Conservation (phyloP, 2,329 filamentous ascomycete genomes). For the Ceratocystis diversiconidia region DNA sequence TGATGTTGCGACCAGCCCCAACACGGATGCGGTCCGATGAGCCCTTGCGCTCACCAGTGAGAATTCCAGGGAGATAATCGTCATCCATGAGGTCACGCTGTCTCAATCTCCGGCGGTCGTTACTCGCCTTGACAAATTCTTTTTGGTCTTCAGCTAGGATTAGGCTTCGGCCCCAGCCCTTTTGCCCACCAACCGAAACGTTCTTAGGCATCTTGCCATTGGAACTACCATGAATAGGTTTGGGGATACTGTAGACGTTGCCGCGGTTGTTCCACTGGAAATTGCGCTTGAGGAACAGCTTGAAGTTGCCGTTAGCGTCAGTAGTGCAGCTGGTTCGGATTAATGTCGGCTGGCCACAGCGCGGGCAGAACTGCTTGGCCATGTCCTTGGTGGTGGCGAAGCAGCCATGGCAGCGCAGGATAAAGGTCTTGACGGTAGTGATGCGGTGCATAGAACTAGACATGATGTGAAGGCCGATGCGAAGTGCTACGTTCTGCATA, state of each 20-base stretch:
- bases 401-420: slow-evolving; percentile 86
- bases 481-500: slow-evolving; percentile 91
- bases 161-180: slow-evolving; percentile 71
- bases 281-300: slow-evolving; percentile 78
- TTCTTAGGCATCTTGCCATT: slow-evolving; percentile 58
- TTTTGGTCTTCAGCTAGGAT: slow-evolving; percentile 93
- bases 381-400: slow-evolving; percentile 76
- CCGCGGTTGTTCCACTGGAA: slow-evolving; percentile 94
- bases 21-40: slow-evolving; percentile 57
- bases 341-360: slow-evolving; percentile 77
- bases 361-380: slow-evolving; percentile 79
- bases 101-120: slow-evolving; percentile 50
- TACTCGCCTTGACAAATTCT: slow-evolving; percentile 58
- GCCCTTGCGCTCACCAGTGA: slow-evolving; percentile 62
- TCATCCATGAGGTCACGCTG: slow-evolving; percentile 85
- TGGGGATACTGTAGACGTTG: slow-evolving; percentile 84
- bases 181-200: slow-evolving; percentile 57
- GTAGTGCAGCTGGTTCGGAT: slow-evolving; percentile 78
- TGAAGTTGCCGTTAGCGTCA: slow-evolving; percentile 64
- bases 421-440: slow-evolving; percentile 71
- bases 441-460: slow-evolving; percentile 68
- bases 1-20: slow-evolving; percentile 75
- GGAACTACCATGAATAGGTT: slow-evolving; percentile 66
- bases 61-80: slow-evolving; percentile 73
- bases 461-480: slow-evolving; percentile 85